Base-by-base conservation (phyloP, 2,329 filamentous ascomycete species). In the Fusarium odoratissimum region DNA sequence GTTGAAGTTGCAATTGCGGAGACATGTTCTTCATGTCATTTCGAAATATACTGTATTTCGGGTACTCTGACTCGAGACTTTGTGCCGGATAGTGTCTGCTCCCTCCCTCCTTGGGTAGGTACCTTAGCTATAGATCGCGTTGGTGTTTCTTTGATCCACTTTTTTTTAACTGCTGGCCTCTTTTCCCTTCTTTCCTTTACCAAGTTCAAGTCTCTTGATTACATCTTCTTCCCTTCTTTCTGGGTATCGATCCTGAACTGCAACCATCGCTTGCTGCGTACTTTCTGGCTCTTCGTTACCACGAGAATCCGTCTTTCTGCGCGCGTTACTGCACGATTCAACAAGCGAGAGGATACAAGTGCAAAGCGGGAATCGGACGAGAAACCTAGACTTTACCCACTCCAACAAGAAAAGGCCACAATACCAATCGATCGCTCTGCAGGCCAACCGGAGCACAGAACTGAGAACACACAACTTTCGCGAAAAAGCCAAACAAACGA, bases 161-260 rank as follows among this genome's bases (percentile, higher is more conserved):
- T 72, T n/a, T 25, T 74, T 73, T 69, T 48, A 44, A 59, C 55
- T 69, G 59, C 48, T 74, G 71, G 63, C 58, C 60, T 68, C 52
- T 69, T 73, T 67, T 57, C 40, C 60, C 38, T 68, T 59, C 51
- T 52, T 74, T 64, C 54, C 55, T 66, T 46, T 71, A 51, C 67
- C 44, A 64, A 54, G 55, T 63, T 60, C 23, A n/a, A 33, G 52
- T 46, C 57, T 55, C 66, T 38, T 28, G 33, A 54, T 60, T 41
- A 38, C 30, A 44, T 48, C 38, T 51, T 70, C 28, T 49, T 46
- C 28, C 35, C 48, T 42, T 55, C 19, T 23, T 17, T 40, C 51
- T 42, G 25, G 41, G 31, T 45, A 37, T 33, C 30, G 33, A 25
- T 28, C 23, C 19, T 28, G 49, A 52, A 48, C 33, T 46, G 30